phyloP scores from a whole-genome alignment of 176 grass and related monocot genomes.

The Oryza australiensis region DNA sequence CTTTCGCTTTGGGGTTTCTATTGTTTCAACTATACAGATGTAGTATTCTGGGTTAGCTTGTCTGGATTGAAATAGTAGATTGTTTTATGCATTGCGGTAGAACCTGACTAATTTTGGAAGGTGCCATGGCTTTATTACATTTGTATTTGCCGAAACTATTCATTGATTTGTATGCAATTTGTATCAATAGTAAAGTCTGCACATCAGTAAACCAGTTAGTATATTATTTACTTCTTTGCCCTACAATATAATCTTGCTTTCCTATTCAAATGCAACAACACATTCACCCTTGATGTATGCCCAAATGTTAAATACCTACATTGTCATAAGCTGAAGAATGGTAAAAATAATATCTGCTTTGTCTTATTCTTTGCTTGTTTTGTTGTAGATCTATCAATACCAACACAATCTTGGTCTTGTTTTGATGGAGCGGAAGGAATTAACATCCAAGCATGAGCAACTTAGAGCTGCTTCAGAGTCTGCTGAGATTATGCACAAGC shows the following conservation, averaged over 20 bases:
- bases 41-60: background rate
- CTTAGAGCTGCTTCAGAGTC: conserved; percentile 61
- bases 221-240: background rate
- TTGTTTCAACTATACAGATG: background rate
- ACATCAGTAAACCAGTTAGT: background rate
- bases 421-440: conserved; percentile 74
- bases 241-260: background rate
- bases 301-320: background rate
- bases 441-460: conserved; percentile 67
- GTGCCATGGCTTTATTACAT: background rate
- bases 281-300: background rate
- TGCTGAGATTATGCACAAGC: conserved; percentile 63
- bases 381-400: conserved; percentile 74
- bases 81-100: conserved; percentile 8
- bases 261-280: background rate
- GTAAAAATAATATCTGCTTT: background rate
- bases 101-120: background rate
- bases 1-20: background rate
- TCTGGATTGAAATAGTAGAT: background rate
- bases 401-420: conserved; percentile 88
- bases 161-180: background rate
- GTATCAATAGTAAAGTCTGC: background rate
- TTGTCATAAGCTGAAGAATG: background rate
- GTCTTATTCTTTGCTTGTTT: background rate
- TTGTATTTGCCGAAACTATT: conserved; percentile 2